Base-by-base conservation (phyloP, 352 stramenopile genomes). In the Thraustochytrium striatum region DNA sequence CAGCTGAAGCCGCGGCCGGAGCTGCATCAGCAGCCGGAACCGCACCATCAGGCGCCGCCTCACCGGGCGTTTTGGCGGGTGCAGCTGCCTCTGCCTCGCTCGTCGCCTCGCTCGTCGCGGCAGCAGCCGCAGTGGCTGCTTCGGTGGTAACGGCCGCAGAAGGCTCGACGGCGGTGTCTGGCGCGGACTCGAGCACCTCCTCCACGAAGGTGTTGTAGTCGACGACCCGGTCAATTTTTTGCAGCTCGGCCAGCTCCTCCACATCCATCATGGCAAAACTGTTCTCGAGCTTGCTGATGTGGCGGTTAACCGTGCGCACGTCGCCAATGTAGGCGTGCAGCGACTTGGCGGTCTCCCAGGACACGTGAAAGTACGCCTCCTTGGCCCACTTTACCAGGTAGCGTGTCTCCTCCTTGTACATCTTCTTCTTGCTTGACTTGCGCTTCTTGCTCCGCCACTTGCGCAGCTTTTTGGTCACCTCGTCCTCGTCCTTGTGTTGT, bases 341-440 rank as follows among this genome's bases (percentile, higher is more conserved):
- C 85, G 98, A 92, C 43, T 83, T 84, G 43, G 96, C 89, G 9
- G 88, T 95, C 82, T 99, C 92, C 97, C 97, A 99, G 32, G 90
- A 98, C 69, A 97, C 90, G 86, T 99, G 96, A 38, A 99, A 86
- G 83, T 98, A 98, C 32, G 90, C 97, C 68, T 96, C 86, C 41
- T 97, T 92, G 59, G 95, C 91, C 97, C 97, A 99, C 88, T 99
- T 99, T 72, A 99, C 95, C 32, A 99, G 84, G 80, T 98, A 99
- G 21, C 65, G 39, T 0, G 65, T 75, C 30, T 75, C 65, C 36
- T 75, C 32, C 36, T 75, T 75, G 41, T 32, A 16, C 13, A 75
- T 39, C 65, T 75, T 75, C 65, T 75, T 75, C 52, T 75, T 75
- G 25, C 41, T 61, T 30, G 68, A 30, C 35, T 75, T 75, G 2